A percentile compares a stretch with the other conserved stretches of the same genome.
Evolutionary conservation across 129 eudicot species (phyloP).

Genomic region (Artemisia annua): DNA sequence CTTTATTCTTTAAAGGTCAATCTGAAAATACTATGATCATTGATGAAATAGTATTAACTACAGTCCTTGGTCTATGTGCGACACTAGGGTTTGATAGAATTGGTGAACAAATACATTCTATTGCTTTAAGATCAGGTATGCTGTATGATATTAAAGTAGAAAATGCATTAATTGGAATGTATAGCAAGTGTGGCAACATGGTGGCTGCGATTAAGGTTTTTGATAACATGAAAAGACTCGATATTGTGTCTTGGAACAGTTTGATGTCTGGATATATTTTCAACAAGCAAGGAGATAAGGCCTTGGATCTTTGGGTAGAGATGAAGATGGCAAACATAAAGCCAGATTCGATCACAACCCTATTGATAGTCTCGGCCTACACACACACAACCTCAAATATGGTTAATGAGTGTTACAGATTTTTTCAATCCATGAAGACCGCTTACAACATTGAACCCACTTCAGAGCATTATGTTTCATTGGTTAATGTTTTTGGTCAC

Average conservation of each 20-base stretch:
- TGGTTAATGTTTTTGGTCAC: slow-evolving; percentile 68
- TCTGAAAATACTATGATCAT: slow-evolving; percentile 36
- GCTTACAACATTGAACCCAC: slow-evolving; percentile 52
- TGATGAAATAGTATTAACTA: slow-evolving; percentile 59
- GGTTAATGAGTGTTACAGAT: slow-evolving; percentile 56
- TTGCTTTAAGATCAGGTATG: slow-evolving; percentile 47
- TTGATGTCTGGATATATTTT: slow-evolving; percentile 70
- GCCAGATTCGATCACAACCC: slow-evolving; percentile 62
- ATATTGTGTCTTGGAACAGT: slow-evolving; percentile 79
- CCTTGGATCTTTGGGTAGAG: slow-evolving; percentile 57
- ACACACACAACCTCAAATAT: slow-evolving; percentile 49
- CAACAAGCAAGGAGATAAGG: slow-evolving; percentile 66
- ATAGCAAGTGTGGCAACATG: slow-evolving; percentile 74
- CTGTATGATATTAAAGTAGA: slow-evolving; percentile 50
- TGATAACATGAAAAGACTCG: slow-evolving; percentile 52
- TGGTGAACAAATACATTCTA: slow-evolving; percentile 77
- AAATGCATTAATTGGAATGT: slow-evolving; percentile 78
- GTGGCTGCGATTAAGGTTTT: slow-evolving; percentile 53
- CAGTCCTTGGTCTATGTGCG: slow-evolving; percentile 72
- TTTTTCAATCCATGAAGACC: slow-evolving; percentile 60
- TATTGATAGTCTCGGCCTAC: slow-evolving; percentile 67
- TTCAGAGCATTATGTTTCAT: slow-evolving; percentile 73
- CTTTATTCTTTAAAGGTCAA: slow-evolving; percentile 47
- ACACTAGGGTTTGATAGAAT: slow-evolving; percentile 56
- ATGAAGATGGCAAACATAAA: slow-evolving; percentile 45